phyloP scores from a whole-genome alignment of 164 flowering plant genomes.

The Platanus orientalis region DNA sequence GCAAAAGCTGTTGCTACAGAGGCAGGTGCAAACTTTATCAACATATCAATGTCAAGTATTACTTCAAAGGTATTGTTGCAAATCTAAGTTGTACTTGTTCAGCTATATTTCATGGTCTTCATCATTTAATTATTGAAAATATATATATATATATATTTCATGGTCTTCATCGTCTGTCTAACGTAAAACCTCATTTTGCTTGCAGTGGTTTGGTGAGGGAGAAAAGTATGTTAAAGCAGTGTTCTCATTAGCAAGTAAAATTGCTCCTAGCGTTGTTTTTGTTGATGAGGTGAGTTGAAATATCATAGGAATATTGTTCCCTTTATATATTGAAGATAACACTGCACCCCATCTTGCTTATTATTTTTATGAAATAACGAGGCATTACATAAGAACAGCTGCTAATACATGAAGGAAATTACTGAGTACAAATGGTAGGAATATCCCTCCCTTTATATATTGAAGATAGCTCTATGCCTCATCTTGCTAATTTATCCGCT shows the following conservation, averaged over 20 bases:
- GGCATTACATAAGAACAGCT: too few relatives aligned
- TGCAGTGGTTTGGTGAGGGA: conserved; percentile 89
- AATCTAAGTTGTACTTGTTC: neutral
- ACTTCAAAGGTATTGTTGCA: conserved; percentile 53
- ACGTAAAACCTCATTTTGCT: conserved; percentile 7
- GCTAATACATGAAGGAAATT: too few relatives aligned
- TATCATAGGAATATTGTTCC: too few relatives aligned
- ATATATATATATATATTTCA: too few relatives aligned
- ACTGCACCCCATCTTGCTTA: too few relatives aligned
- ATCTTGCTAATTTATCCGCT: too few relatives aligned
- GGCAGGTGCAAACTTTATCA: conserved; percentile 79
- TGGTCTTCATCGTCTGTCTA: neutral
- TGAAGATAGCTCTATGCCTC: too few relatives aligned
- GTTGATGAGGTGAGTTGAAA: conserved; percentile 65
- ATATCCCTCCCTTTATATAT: too few relatives aligned
- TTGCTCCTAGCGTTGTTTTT: conserved; percentile 75
- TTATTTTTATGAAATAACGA: too few relatives aligned
- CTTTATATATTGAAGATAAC: too few relatives aligned
- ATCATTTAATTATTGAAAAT: too few relatives aligned
- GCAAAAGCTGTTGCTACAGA: conserved; percentile 90
- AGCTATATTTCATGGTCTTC: neutral
- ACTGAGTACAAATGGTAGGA: too few relatives aligned
- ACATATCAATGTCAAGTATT: conserved; percentile 78
- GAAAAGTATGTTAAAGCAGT: conserved; percentile 83
- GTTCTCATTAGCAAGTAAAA: conserved; percentile 67